These are phyloP conservation scores for Microcos paniculata DNA, from an alignment of 345 rosid species.

Conservation along the genomic window DNA sequence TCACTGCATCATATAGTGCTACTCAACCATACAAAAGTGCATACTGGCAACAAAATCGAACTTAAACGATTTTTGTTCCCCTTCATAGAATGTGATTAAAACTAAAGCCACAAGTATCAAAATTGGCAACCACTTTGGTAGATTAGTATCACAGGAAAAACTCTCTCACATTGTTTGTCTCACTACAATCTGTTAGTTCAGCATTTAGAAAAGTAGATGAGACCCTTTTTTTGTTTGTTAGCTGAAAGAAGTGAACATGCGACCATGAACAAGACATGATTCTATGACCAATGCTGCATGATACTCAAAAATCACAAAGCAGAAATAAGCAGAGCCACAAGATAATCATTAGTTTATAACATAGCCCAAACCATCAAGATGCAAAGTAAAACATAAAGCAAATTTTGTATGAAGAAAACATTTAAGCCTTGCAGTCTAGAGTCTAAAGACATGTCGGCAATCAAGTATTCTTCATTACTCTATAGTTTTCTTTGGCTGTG, in stretches of 20 bases:
- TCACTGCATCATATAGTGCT: constrained; percentile 3
- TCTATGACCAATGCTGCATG: neutral
- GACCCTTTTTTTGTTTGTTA: neutral
- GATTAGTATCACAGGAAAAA: neutral
- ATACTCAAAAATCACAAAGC: constrained; percentile 7
- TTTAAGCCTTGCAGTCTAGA: neutral
- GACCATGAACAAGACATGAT: neutral
- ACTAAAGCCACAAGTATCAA: neutral
- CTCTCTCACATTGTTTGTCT: neutral
- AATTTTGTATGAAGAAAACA: neutral
- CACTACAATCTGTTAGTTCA: neutral
- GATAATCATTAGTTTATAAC: neutral
- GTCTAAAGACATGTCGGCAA: neutral
- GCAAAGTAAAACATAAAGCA: neutral
- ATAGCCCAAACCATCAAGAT: constrained; percentile 1
- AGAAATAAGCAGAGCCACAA: neutral
- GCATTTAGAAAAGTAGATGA: neutral
- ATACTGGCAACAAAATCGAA: neutral
- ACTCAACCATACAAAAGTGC: neutral
- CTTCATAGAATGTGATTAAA: neutral
- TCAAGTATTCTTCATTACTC: constrained; percentile 48
- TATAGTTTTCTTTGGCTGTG: constrained; percentile 64
- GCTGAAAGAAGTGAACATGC: neutral
- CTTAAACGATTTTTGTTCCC: neutral
- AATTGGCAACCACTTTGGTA: neutral